Percentiles rank a stretch among this genome's conserved stretches.
Conservation (phyloP, 2,329 filamentous ascomycete species). For the Trichoderma atrobrunneum region DNA sequence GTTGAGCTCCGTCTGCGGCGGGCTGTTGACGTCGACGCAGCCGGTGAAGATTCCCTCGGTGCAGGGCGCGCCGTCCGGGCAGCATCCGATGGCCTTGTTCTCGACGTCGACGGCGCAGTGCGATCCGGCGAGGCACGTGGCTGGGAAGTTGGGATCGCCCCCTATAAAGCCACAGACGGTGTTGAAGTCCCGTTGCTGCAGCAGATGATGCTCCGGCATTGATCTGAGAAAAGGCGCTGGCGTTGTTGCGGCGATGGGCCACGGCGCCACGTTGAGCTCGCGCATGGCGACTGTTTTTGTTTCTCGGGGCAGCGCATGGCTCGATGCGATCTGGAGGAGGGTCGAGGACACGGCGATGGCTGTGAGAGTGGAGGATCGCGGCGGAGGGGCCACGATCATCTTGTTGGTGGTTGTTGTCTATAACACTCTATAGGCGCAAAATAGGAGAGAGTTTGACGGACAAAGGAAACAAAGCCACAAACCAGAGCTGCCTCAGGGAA, state of each 20-base stretch:
- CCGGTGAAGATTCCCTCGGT: constrained; percentile 55
- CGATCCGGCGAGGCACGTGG: constrained; percentile 56
- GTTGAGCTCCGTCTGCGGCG: constrained; percentile 49
- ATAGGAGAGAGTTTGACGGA: background rate
- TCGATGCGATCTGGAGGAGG: constrained; percentile 33
- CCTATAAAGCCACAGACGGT: constrained; percentile 59
- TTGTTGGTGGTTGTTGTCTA: background rate
- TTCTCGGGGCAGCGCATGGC: constrained; percentile 41
- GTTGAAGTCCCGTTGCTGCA: constrained; percentile 44
- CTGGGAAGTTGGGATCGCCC: constrained; percentile 50
- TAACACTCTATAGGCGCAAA: background rate
- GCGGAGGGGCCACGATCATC: constrained; percentile 16
- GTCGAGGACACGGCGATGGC: constrained; percentile 12
- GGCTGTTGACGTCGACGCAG: constrained; percentile 53
- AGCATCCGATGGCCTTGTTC: constrained; percentile 54
- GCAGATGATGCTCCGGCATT: background rate
- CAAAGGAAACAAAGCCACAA: background rate
- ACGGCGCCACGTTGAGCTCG: constrained; percentile 41
- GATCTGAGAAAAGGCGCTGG: constrained; percentile 35
- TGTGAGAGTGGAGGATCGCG: constrained; percentile 9
- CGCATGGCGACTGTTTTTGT: constrained; percentile 38
- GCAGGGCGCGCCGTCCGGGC: constrained; percentile 51
- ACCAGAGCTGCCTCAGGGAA: background rate
- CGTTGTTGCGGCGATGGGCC: constrained; percentile 42
- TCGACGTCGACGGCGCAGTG: constrained; percentile 55